Evolutionary conservation across 2,329 filamentous ascomycete species (phyloP), one percentile per base, ranked within the genome.

Genomic region (Zasmidium cellare): DNA sequence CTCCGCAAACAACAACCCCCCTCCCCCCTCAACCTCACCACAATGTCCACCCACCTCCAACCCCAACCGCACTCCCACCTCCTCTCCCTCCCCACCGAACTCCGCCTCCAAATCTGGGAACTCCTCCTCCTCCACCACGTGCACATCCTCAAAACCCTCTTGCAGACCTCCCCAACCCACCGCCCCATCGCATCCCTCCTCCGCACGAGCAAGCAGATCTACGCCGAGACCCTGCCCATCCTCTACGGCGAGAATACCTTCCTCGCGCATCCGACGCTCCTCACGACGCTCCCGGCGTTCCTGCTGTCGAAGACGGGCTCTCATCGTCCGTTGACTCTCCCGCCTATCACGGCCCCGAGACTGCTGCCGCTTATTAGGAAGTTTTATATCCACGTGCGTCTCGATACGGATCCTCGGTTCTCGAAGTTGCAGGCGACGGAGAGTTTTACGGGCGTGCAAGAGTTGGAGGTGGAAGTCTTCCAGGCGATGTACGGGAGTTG

Each of bases 101-200:
- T 89, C 2, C 80, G 81, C 38, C 82, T 87, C 55, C 79, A 86
- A 65, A 81, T 88, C 45, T 82, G 77, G 69, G 62, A 66, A 38
- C 65, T 68, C 16, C 69, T 78, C 20, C 71, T 79, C 14, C 45
- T 66, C 19, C 61, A 61, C 54, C 5, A 5, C 25, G 25, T 11
- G 6, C 25, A 28, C 25, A 28, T 28, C 25, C 25, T 11, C 25
- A 18, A 41, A 14, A 18, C 55, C 3, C 20, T 55, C 20, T 28
- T 55, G 9, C 46, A 55, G 28, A 49, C 25, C 16, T 56, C 24
- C 63, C 56, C 45, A 62, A 56, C 20, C 50, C 56, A 6, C 14
- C 66, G 76, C 60, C 66, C 82, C 41, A 69, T 76, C 65, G 72
- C 77, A 11, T 67, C 70, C 35, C 70, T 81, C 31, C 71, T 81